These are phyloP conservation scores for Fraxinus sp. DNA, from an alignment of 305 asterid genomes.

Conservation along the genomic window DNA sequence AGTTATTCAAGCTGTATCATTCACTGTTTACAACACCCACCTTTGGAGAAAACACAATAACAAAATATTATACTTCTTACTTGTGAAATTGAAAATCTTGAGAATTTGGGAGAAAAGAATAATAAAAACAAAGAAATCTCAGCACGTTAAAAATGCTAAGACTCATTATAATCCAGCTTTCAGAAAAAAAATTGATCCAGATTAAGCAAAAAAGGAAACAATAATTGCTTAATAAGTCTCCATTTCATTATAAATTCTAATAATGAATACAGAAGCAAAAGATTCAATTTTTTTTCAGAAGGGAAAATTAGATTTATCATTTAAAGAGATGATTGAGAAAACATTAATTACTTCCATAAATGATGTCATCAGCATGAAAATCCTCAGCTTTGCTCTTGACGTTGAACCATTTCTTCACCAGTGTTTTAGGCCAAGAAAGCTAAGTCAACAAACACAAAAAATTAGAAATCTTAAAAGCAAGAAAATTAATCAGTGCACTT, in stretches of 20 bases:
- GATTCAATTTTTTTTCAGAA: background rate
- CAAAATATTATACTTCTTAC: constrained; percentile 30
- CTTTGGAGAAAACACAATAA: constrained; percentile 35
- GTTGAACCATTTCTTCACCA: constrained; percentile 93
- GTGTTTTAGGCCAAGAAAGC: constrained; percentile 85
- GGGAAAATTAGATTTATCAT: constrained; percentile 16
- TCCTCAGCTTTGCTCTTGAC: constrained; percentile 75
- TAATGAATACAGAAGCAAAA: background rate
- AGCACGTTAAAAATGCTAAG: constrained; percentile 26
- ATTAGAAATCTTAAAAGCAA: constrained; percentile 27
- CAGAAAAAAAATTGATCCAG: constrained; percentile 21
- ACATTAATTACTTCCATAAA: constrained; percentile 46
- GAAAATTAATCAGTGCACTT: constrained; percentile 35
- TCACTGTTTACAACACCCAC: constrained; percentile 47
- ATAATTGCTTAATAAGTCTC: background rate
- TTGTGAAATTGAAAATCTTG: constrained; percentile 53
- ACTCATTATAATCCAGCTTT: constrained; percentile 24
- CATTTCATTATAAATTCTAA: background rate
- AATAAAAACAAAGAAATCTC: constrained; percentile 36
- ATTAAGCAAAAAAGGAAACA: background rate
- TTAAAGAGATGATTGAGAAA: constrained; percentile 16
- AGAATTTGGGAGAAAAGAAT: constrained; percentile 27
- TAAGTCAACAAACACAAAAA: constrained; percentile 28
- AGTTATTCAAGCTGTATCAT: constrained; percentile 52
- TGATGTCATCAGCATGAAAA: constrained; percentile 83